These are phyloP conservation scores for Larix sibirica DNA, from an alignment of 83 land plant genomes.

Conservation along the genomic window DNA sequence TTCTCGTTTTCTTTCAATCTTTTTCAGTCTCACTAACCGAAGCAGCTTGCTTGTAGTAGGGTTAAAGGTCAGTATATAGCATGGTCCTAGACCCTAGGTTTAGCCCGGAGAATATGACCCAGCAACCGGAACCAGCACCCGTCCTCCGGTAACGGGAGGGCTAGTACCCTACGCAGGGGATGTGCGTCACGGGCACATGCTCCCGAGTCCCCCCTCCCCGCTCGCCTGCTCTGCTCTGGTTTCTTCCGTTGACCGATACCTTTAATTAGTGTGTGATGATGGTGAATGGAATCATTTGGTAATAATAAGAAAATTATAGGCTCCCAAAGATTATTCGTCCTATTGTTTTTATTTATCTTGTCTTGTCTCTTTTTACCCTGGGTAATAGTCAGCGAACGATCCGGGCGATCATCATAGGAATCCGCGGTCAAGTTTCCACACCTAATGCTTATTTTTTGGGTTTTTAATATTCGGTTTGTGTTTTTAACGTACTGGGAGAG, in stretches of 20 bases:
- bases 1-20: background rate
- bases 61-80: too few relatives aligned
- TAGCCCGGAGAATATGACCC: background rate
- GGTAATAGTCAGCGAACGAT: conserved; percentile 19
- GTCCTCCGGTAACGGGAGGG: background rate
- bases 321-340: conserved; percentile 15
- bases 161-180: conserved; percentile 2
- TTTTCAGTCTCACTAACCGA: too few relatives aligned
- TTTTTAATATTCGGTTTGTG: too few relatives aligned
- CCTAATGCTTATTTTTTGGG: background rate
- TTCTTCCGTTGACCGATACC: background rate
- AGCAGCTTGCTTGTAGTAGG: too few relatives aligned
- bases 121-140: background rate
- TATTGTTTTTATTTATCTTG: conserved; percentile 8
- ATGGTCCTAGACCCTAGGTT: background rate
- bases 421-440: conserved; percentile 2
- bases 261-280: conserved; percentile 1
- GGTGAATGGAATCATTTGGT: conserved; percentile 6
- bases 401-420: conserved; percentile 19
- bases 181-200: conserved; percentile 19
- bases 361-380: background rate
- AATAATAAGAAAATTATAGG: conserved; percentile 13
- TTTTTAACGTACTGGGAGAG: background rate
- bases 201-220: background rate
- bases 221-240: background rate